Evolutionary conservation across 495 filamentous ascomycete genomes (phyloP).

Genomic region (Apodospora peruviana): DNA sequence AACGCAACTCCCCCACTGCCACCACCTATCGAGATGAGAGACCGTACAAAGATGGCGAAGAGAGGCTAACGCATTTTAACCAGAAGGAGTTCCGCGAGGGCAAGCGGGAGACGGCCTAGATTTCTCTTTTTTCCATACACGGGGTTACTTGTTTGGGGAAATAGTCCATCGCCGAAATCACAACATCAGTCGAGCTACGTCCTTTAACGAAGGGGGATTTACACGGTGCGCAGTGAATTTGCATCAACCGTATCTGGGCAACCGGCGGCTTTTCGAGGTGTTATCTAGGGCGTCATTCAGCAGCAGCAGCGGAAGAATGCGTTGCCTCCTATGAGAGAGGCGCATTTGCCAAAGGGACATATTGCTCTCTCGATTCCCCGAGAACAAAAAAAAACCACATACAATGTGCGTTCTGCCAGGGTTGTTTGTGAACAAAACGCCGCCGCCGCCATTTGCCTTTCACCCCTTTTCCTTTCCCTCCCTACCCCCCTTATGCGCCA

Average conservation of each 20-base stretch:
- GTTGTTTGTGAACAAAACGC: neutral
- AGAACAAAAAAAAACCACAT: neutral
- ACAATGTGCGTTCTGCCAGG: neutral
- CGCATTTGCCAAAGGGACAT: slow-evolving; percentile 5
- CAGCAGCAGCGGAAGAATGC: too few species aligned
- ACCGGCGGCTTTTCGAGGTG: slow-evolving; percentile 25
- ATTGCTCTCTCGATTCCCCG: neutral
- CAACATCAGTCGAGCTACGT: slow-evolving; percentile 19
- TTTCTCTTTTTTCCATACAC: slow-evolving; percentile 20
- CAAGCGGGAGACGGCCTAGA: slow-evolving; percentile 86
- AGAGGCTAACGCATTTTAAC: slow-evolving; percentile 41
- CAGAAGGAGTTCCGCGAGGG: slow-evolving; percentile 98
- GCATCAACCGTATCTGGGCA: slow-evolving; percentile 19
- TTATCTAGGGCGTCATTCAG: slow-evolving; percentile 29
- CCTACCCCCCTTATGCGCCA: too few species aligned
- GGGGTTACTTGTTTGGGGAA: too few species aligned
- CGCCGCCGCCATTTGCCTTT: too few species aligned
- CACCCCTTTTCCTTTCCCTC: neutral
- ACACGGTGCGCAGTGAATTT: slow-evolving; percentile 5
- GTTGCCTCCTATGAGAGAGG: slow-evolving; percentile 21
- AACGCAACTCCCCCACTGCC: neutral
- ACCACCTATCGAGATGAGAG: neutral
- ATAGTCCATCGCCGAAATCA: slow-evolving; percentile 7
- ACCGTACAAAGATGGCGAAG: neutral
- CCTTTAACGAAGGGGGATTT: slow-evolving; percentile 25